A percentile compares a stretch with the other conserved stretches of the same genome.
phyloP scores from a whole-genome alignment of 352 stramenopile genomes.

The Phytophthora capsici region DNA sequence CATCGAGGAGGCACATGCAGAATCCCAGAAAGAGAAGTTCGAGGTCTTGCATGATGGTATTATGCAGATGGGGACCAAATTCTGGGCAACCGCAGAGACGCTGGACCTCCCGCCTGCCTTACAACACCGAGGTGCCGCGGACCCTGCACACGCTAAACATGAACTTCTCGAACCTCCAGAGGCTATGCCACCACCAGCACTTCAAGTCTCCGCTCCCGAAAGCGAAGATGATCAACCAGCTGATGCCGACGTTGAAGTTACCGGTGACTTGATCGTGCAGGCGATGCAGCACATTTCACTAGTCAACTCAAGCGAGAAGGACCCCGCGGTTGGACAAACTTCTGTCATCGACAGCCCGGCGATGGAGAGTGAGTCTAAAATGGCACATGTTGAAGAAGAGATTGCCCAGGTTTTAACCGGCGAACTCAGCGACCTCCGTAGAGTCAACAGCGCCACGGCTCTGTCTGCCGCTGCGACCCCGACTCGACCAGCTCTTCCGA shows the following conservation, averaged over 20 bases:
- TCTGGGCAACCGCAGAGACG: conserved; percentile 44
- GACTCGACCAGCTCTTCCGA: conserved; percentile 38
- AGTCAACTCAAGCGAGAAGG: conserved; percentile 9
- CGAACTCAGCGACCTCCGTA: conserved; percentile 2
- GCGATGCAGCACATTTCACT: conserved; percentile 25
- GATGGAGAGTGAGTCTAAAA: conserved; percentile 6
- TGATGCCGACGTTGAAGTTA: conserved; percentile 28
- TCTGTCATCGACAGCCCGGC: not conserved
- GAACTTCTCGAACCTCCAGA: not conserved
- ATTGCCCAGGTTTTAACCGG: not conserved
- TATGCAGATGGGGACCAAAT: conserved; percentile 46
- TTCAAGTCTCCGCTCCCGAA: not conserved
- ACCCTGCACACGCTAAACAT: not conserved
- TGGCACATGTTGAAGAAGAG: conserved; percentile 2
- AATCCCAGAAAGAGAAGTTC: conserved; percentile 43
- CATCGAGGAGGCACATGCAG: conserved; percentile 57
- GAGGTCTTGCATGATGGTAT: conserved; percentile 57
- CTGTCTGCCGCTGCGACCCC: conserved; percentile 6
- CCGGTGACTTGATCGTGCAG: conserved; percentile 3
- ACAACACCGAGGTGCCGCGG: not conserved
- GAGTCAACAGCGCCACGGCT: conserved; percentile 16
- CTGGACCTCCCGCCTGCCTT: not conserved
- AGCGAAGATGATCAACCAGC: conserved; percentile 24
- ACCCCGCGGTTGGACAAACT: not conserved
- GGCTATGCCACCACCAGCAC: no score